Base-by-base conservation (phyloP, 176 grass and related monocot species). In the Canna indica region DNA sequence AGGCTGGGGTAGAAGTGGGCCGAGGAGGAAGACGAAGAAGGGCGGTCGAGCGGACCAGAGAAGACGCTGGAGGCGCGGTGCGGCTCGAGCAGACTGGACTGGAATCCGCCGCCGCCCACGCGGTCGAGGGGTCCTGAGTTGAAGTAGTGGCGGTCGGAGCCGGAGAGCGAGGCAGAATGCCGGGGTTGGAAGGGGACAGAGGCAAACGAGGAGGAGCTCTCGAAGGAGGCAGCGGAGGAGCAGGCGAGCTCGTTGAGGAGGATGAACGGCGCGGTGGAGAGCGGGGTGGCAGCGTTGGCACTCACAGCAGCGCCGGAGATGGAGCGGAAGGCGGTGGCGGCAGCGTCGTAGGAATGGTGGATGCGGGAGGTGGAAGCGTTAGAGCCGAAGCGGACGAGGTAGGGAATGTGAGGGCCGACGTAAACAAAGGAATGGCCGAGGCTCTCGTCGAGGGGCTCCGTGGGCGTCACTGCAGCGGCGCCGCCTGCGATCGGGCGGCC, bases 341-440 rank as follows among this genome's bases (percentile, higher is more conserved):
- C 54, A 18, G 22, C n/a, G 1, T 25, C 59, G 1, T 14, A 26
- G 9, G 44, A 2, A n/a, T 15, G 68, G 42, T 15, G 15, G 68
- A 10, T 13, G 45, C 28, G 14, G 36, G 60, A 45, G 36, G 64
- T 25, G 47, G 73, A 65, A 67, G 48, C 47, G 16, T 61, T 22
- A 7, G 64, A 34, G 12, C 68, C 72, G 12, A 83, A 61, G 22
- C 71, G 71, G 0, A 2, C 54, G 18, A 73, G 36, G 12, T 22
- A 6, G 4, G 36, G 50, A 12, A 36, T 44, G 36, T 73, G 53
- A 12, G 71, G 25, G 53, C 53, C 81, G 33, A 85, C 56, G 65
- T 92, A 97, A 15, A 70, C 83, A 77, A 97, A 97, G 72, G 93
- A 92, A 82, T 90, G 82, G 5, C 93, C 93, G 0, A 87, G 77